These are phyloP conservation scores for Cokeromyces recurvatus DNA, from an alignment of 371 early-diverging fungal species.

Conservation along the genomic window DNA sequence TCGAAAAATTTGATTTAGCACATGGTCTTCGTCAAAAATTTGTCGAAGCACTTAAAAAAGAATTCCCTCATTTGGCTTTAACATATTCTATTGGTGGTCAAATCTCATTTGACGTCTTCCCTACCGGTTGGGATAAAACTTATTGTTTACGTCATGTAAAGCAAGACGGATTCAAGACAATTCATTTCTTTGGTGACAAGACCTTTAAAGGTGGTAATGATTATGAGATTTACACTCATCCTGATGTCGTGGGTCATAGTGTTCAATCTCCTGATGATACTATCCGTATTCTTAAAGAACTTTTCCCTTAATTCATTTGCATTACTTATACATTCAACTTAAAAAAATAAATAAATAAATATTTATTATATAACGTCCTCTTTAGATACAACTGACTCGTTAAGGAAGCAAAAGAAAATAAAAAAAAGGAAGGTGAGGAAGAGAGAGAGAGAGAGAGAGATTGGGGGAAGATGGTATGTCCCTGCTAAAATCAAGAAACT, in stretches of 20 bases:
- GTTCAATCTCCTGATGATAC: constrained; percentile 94
- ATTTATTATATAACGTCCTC: background rate
- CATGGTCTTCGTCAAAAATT: constrained; percentile 80
- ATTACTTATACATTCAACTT: too few species aligned
- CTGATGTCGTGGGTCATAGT: constrained; percentile 81
- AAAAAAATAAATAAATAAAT: background rate
- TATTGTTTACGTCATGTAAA: constrained; percentile 95
- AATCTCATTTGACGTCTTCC: constrained; percentile 99
- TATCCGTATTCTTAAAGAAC: constrained; percentile 74
- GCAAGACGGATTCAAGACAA: constrained; percentile 82
- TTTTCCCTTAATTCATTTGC: too few species aligned
- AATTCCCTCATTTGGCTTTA: constrained; percentile 87
- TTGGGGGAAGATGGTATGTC: too few species aligned
- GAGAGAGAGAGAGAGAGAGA: too few species aligned
- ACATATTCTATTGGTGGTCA: constrained; percentile 99
- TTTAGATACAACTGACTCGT: too few species aligned
- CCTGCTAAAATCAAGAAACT: too few species aligned
- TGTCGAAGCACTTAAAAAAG: constrained; percentile 78
- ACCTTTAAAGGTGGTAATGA: constrained; percentile 99
- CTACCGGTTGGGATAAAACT: constrained; percentile 99
- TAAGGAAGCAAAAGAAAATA: too few species aligned
- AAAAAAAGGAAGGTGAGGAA: too few species aligned
- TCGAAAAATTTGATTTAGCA: constrained; percentile 91
- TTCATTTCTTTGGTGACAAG: constrained; percentile 99
- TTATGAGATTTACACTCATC: constrained; percentile 95